Evolutionary conservation across 768 basidiomycete genomes (phyloP), one percentile per base, ranked within the genome.

Genomic region (Rhizopogon rudus): DNA sequence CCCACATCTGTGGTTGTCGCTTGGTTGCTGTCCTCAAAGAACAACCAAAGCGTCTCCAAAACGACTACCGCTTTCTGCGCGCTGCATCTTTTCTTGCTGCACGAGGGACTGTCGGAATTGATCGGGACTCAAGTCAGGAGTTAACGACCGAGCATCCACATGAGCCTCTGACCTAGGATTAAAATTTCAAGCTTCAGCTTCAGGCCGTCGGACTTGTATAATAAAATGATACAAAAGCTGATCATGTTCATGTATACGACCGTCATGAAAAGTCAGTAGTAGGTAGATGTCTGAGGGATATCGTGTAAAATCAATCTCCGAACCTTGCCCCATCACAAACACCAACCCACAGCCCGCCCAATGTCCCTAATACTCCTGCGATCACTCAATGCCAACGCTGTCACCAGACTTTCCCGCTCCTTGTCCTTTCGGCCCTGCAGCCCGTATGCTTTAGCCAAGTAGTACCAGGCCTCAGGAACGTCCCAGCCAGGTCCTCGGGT

Each of bases 401-500:
- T 82, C 44, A 72, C 75, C 55, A 95, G 71, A 63, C 88, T 89
- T 67, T 94, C 90, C 53, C 81, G 76, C 63, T 91, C 89, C 49
- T 82, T 75, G 50, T 84, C 86, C 58, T 80, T 82, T 50, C 87
- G 79, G 2, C 81, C 87, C 63, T 91, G 91, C 60, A 85, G 65
- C 46, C 86, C 84, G 63, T 88, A 88, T 22, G 87, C 87, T 63
- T 86, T 91, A 6, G 86, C 91, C 13, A 98, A 78, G 67, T 85
- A 90, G 69, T 88, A 96, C 96, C 96, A 99, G 25, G 90, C 95
- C 67, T 98, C 96, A 0, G 94, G 83, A 2, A 89, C 81, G 67
- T 97, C 88, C 93, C 94, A 98, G 10, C 88, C 96, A 0, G 76
- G 73, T 0, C 88, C 91, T 40, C 83, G 81, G 0, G 93, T 91